phyloP scores from a whole-genome alignment of 768 basidiomycete species.

The Erythrobasidium yunnanense region DNA sequence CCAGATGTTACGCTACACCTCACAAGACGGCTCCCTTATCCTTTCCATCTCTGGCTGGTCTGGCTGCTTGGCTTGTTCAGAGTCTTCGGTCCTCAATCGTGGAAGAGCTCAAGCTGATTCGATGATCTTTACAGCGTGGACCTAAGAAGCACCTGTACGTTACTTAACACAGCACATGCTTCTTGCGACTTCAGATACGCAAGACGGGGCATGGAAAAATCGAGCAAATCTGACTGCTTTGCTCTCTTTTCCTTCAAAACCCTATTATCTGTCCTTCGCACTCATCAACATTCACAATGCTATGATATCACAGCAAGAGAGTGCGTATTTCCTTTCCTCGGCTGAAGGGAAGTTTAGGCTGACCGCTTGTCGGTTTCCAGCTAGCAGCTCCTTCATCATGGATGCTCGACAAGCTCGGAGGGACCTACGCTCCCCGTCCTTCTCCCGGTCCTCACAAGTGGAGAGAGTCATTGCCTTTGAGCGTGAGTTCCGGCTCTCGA shows the following conservation, averaged over 20 bases:
- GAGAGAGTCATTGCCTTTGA: slow-evolving; percentile 92
- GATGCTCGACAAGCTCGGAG: slow-evolving; percentile 99
- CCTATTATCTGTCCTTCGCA: slow-evolving; percentile 26
- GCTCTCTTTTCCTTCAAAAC: too few relatives aligned
- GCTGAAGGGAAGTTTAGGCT: slow-evolving; percentile 63
- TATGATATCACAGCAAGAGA: neutral
- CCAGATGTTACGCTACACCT: too few relatives aligned
- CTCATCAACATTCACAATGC: neutral
- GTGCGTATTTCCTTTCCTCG: neutral
- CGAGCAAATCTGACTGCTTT: slow-evolving; percentile 4
- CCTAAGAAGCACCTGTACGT: slow-evolving; percentile 18
- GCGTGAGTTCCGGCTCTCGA: slow-evolving; percentile 37
- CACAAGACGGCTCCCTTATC: too few relatives aligned
- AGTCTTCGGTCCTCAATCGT: too few relatives aligned
- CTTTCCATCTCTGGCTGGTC: too few relatives aligned
- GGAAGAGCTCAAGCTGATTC: neutral
- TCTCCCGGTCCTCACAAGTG: slow-evolving; percentile 99
- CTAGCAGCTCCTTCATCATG: slow-evolving; percentile 91
- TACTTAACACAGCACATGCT: neutral
- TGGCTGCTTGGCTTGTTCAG: too few relatives aligned
- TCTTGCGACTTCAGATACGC: slow-evolving; percentile 13
- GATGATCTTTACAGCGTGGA: slow-evolving; percentile 14
- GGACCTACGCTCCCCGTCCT: slow-evolving; percentile 74
- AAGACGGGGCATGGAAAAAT: slow-evolving; percentile 17
- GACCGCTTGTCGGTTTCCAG: neutral